phyloP scores from a whole-genome alignment of 176 grass and related monocot genomes.

The Phoenix dactylifera region DNA sequence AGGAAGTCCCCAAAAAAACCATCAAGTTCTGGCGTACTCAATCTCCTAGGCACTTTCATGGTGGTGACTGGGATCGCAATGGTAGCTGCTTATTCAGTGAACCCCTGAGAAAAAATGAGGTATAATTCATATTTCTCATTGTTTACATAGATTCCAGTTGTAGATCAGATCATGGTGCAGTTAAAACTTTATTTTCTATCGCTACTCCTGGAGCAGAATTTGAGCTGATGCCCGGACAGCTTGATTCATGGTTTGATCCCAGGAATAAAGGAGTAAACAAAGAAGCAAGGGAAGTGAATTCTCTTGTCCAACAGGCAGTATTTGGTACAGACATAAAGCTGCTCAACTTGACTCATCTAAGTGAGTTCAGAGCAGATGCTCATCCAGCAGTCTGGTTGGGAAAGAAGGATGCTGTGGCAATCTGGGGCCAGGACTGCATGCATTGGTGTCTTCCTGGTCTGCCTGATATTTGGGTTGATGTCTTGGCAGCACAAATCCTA shows the following conservation, averaged over 20 bases:
- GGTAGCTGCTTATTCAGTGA: constrained; percentile 64
- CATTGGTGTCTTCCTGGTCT: constrained; percentile 93
- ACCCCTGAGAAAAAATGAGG: constrained; percentile 59
- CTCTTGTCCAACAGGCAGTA: constrained; percentile 38
- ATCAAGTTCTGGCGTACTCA: constrained; percentile 80
- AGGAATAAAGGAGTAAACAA: constrained; percentile 60
- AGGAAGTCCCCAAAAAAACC: constrained; percentile 57
- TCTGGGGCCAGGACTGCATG: constrained; percentile 95
- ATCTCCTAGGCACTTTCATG: constrained; percentile 79
- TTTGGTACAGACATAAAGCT: constrained; percentile 38
- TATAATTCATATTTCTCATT: constrained; percentile 12
- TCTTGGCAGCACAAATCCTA: constrained; percentile 52
- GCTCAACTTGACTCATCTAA: constrained; percentile 83
- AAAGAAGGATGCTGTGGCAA: constrained; percentile 75
- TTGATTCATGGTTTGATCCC: constrained; percentile 71
- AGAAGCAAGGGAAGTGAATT: constrained; percentile 57
- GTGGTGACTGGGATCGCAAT: constrained; percentile 92
- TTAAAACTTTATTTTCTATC: no score
- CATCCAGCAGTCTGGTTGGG: constrained; percentile 88
- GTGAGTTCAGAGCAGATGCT: constrained; percentile 76
- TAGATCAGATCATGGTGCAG: no score
- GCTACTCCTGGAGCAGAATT: neutral
- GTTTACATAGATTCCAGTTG: neutral
- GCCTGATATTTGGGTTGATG: constrained; percentile 80
- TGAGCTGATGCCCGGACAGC: constrained; percentile 31